These are phyloP conservation scores for Alternaria sp. DNA, from an alignment of 2,329 filamentous ascomycete species.

Conservation along the genomic window DNA sequence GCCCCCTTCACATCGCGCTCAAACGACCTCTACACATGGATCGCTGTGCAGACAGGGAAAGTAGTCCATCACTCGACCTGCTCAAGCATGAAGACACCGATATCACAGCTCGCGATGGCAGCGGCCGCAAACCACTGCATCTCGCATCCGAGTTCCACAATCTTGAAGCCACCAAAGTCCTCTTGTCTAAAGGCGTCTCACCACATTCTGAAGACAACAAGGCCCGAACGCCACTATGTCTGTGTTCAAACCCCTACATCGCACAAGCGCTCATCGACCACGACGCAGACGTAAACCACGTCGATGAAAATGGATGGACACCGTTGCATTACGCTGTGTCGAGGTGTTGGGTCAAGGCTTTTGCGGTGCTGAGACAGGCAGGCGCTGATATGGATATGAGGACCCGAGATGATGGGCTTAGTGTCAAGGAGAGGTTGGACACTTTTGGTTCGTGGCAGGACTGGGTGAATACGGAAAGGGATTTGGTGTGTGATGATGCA, in stretches of 20 bases:
- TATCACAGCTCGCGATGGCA: neutral
- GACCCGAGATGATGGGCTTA: neutral
- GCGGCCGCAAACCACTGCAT: constrained; percentile 5
- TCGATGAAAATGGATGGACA: neutral
- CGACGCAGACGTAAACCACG: neutral
- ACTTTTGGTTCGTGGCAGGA: neutral
- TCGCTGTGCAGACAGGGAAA: neutral
- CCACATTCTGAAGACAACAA: neutral
- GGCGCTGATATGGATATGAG: neutral
- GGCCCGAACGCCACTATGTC: neutral
- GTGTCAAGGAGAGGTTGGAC: neutral
- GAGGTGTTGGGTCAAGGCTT: neutral
- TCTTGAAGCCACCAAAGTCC: neutral
- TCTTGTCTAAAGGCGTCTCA: constrained; percentile 1
- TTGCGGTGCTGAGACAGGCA: neutral
- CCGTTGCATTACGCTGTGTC: constrained; percentile 1
- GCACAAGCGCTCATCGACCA: neutral
- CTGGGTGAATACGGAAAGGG: neutral
- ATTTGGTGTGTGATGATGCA: neutral
- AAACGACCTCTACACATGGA: constrained; percentile 1
- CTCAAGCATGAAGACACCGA: constrained; percentile 5
- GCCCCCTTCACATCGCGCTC: constrained; percentile 25
- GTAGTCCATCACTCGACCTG: constrained; percentile 13
- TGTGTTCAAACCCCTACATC: neutral
- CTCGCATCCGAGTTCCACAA: neutral